phyloP scores from a whole-genome alignment of 306 rosid species.

The Vigna unguiculata region DNA sequence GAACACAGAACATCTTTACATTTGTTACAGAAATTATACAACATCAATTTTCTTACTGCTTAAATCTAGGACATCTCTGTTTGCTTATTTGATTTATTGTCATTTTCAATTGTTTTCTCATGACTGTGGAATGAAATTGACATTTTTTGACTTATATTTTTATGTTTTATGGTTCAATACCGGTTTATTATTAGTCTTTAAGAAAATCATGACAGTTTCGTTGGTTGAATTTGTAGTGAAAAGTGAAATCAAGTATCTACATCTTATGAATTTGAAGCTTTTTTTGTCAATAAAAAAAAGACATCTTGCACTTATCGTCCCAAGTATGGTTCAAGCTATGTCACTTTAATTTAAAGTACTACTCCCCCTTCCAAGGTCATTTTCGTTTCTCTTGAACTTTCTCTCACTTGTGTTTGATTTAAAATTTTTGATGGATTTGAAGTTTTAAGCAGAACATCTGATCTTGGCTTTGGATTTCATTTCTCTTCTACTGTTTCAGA shows the following conservation, averaged over 20 bases:
- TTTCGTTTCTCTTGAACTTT: background rate
- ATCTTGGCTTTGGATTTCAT: background rate
- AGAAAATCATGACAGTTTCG: constrained; percentile 8
- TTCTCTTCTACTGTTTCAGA: background rate
- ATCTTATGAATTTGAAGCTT: background rate
- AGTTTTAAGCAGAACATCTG: background rate
- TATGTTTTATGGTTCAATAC: constrained; percentile 4
- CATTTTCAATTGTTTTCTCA: constrained; percentile 30
- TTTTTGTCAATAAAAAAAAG: background rate
- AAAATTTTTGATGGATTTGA: background rate
- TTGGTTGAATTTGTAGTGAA: background rate
- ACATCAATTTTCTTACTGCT: background rate
- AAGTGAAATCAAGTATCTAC: background rate
- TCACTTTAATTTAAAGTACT: background rate
- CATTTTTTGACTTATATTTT: background rate
- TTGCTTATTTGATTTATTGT: constrained; percentile 17
- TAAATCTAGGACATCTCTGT: background rate
- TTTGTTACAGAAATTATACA: background rate
- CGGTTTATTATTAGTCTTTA: constrained; percentile 4
- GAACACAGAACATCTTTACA: background rate
- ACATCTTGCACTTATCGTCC: background rate
- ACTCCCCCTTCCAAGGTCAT: background rate
- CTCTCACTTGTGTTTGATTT: background rate
- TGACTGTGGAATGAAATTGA: background rate
- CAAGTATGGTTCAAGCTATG: background rate